Evolutionary conservation across 2,329 filamentous ascomycete species (phyloP), one percentile per base, ranked within the genome.

Genomic region (Camptophora hylomeconis): DNA sequence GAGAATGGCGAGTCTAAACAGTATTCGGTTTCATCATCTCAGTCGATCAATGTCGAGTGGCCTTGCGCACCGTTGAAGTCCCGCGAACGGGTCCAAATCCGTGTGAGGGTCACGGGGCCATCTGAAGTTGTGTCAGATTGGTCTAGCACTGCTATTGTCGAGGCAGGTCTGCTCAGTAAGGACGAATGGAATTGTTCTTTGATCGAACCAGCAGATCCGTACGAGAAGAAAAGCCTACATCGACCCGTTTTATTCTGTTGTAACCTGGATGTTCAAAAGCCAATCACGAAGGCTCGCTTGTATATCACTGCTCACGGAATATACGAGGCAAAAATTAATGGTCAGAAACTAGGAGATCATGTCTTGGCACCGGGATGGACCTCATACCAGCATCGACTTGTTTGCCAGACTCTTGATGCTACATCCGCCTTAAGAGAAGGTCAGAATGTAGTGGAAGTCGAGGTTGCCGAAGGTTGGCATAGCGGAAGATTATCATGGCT

Each of bases 331-430:
- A 53, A 54, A 17, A 58, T 69, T 34, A 68, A 70, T 27, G 63
- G 60, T 0, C 33, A 46, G 1, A 43, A 45, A 4, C 53, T 66
- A 2, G 56, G 57, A 0, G 39, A 51, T 31, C 38, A 49, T 12
- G 53, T 58, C 18, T 47, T 69, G 19, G 60, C 65, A 12, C 67
- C 67, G 0, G 66, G 67, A 0, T 71, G 65, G 61, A 59, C 61
- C 23, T 57, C 57, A 3, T 72, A 72, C 36, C 47, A 57, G 0
- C 46, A 61, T 25, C 54, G 67, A 1, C 55, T 63, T n/a, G 50
- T 56, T 1, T 74, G 72, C 35, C 58, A 71, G 31, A 63, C 60
- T 0, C 67, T 63, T 31, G 64, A 72, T 35, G 60, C 72, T 2
- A 58, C 56, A 0, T 35, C 49, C 1, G 48, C 63, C 0, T 32